These are phyloP conservation scores for Acanthamoeba triangularis DNA, from an alignment of 208 protist genomes.

Conservation along the genomic window DNA sequence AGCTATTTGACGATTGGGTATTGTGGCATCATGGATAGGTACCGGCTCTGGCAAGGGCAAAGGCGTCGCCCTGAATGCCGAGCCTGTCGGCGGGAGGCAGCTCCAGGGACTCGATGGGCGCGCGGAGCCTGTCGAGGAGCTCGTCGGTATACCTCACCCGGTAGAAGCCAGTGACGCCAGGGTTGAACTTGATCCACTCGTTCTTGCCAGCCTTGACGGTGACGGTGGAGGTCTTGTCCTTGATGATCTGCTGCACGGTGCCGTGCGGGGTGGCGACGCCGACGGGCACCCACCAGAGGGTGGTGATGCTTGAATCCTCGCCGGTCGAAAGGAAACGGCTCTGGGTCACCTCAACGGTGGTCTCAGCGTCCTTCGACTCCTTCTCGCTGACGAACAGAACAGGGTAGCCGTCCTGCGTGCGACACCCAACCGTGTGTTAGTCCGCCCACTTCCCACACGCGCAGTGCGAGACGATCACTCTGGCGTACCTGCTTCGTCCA, in stretches of 20 bases:
- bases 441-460: background rate
- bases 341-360: slow-evolving; percentile 28
- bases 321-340: slow-evolving; percentile 38
- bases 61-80: slow-evolving; percentile 74
- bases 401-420: slow-evolving; percentile 57
- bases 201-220: background rate
- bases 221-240: slow-evolving; percentile 52
- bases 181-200: slow-evolving; percentile 66
- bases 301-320: slow-evolving; percentile 43
- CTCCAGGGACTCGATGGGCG: slow-evolving; percentile 48
- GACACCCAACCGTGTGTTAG: background rate
- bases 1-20: background rate
- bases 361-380: background rate
- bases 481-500: slow-evolving; percentile 95
- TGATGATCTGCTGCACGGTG: slow-evolving; percentile 39
- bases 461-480: background rate
- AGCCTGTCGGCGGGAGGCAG: slow-evolving; percentile 35
- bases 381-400: slow-evolving; percentile 77
- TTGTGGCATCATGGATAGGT: background rate
- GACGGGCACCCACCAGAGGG: slow-evolving; percentile 59
- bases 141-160: slow-evolving; percentile 63
- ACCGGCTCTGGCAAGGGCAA: slow-evolving; percentile 70
- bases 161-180: slow-evolving; percentile 58
- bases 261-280: slow-evolving; percentile 37
- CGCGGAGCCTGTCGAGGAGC: slow-evolving; percentile 30